Evolutionary conservation across 2,329 filamentous ascomycete genomes (phyloP).

Genomic region (Aurifilum marmelostoma): DNA sequence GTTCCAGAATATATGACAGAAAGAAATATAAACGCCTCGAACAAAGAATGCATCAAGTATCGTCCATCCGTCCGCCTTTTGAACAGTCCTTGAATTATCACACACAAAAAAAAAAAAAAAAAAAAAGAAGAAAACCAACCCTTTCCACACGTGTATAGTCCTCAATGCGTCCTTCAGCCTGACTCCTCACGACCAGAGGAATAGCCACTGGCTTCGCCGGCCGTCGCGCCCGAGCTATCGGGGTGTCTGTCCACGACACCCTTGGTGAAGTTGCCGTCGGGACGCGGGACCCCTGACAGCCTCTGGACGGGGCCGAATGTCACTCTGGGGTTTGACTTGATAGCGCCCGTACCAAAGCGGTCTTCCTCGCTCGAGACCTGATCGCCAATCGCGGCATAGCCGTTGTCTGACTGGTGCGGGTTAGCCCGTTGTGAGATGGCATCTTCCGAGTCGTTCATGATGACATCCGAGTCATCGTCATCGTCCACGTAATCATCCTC

Average conservation of each 20-base stretch:
- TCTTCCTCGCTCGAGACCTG: conserved; percentile 45
- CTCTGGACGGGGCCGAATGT: background rate
- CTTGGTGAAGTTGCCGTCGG: background rate
- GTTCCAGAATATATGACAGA: no score
- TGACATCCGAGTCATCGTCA: conserved; percentile 38
- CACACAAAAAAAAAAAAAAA: no score
- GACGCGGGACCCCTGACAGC: conserved; percentile 4
- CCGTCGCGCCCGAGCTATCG: conserved; percentile 46
- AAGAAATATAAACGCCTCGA: background rate
- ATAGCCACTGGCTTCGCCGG: conserved; percentile 44
- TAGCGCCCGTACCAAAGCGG: conserved; percentile 15
- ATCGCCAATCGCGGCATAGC: conserved; percentile 45
- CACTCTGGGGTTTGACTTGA: background rate
- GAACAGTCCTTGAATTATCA: no score
- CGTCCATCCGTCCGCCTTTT: background rate
- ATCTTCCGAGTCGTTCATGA: conserved; percentile 37
- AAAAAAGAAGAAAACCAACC: no score
- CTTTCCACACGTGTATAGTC: no score
- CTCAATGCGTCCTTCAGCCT: background rate
- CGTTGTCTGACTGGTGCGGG: conserved; percentile 44
- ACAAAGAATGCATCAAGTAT: background rate
- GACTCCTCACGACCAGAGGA: conserved; percentile 41
- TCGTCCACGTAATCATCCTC: conserved; percentile 38
- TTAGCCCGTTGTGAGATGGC: conserved; percentile 41
- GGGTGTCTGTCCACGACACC: conserved; percentile 31